These are phyloP conservation scores for Dimocarpus longan DNA, from an alignment of 345 rosid genomes.

Conservation along the genomic window DNA sequence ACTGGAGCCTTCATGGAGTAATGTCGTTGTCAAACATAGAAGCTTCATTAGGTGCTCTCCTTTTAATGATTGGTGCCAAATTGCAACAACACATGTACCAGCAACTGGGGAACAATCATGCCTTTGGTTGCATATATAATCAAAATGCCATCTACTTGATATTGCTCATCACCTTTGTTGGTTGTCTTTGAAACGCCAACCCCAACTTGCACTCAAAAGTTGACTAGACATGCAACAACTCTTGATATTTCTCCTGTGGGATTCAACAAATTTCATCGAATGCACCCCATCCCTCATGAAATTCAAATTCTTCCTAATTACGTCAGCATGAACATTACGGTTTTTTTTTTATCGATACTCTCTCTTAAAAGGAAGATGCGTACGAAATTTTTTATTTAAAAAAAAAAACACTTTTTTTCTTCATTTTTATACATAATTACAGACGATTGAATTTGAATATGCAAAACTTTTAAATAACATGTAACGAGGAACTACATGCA, in stretches of 20 bases:
- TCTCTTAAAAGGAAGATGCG: no score
- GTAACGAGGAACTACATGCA: neutral
- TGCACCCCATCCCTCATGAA: no score
- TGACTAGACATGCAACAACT: neutral
- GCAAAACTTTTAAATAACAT: neutral
- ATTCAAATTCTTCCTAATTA: no score
- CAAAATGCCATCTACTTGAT: neutral
- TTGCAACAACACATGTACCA: neutral
- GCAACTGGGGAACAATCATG: neutral
- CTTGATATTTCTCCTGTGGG: no score
- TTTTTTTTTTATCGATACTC: no score
- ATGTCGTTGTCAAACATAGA: no score
- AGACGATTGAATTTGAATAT: neutral
- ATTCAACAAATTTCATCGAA: no score
- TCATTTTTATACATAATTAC: neutral
- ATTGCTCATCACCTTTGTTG: neutral
- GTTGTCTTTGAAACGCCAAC: no score
- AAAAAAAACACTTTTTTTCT: no score
- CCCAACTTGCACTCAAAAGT: neutral
- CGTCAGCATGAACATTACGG: no score
- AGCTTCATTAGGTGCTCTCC: neutral
- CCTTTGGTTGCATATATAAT: neutral
- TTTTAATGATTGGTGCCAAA: slow-evolving; percentile 7
- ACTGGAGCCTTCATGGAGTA: no score
- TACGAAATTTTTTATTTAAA: no score